phyloP scores from a whole-genome alignment of 2,329 filamentous ascomycete genomes.

The Botrytis paeoniae region DNA sequence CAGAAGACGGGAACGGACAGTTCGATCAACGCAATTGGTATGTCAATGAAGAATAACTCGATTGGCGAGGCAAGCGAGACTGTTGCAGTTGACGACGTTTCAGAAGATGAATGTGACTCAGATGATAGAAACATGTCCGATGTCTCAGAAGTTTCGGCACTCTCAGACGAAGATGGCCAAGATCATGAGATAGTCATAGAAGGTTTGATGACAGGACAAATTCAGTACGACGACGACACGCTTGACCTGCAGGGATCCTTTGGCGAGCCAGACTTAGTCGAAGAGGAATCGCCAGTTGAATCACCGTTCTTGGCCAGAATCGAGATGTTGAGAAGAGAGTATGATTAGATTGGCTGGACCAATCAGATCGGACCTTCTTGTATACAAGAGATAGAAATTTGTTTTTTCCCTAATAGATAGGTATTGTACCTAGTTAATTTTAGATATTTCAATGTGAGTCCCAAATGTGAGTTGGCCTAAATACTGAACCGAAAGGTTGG shows the following conservation, averaged over 20 bases:
- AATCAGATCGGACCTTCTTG: neutral
- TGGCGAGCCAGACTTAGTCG: neutral
- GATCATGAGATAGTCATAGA: neutral
- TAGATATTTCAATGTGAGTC: neutral
- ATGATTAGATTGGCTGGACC: neutral
- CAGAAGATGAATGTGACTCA: neutral
- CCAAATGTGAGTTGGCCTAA: neutral
- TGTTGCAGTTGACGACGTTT: neutral
- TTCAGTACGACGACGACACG: neutral
- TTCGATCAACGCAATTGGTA: too few relatives aligned
- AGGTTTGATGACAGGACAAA: neutral
- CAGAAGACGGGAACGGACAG: neutral
- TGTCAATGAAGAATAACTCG: too few relatives aligned
- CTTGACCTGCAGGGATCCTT: neutral
- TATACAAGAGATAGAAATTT: neutral
- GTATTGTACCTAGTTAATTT: neutral
- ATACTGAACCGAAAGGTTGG: neutral
- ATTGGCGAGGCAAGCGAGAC: too few relatives aligned
- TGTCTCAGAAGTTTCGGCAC: neutral
- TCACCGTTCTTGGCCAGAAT: neutral
- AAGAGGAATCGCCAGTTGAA: neutral
- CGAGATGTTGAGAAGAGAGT: neutral
- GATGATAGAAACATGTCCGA: neutral
- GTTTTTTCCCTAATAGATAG: neutral
- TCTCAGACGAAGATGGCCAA: neutral